Percentiles rank a stretch among this genome's conserved stretches.
Conservation (phyloP, 108 stramenopile genomes). For the Bacterosira constricta region DNA sequence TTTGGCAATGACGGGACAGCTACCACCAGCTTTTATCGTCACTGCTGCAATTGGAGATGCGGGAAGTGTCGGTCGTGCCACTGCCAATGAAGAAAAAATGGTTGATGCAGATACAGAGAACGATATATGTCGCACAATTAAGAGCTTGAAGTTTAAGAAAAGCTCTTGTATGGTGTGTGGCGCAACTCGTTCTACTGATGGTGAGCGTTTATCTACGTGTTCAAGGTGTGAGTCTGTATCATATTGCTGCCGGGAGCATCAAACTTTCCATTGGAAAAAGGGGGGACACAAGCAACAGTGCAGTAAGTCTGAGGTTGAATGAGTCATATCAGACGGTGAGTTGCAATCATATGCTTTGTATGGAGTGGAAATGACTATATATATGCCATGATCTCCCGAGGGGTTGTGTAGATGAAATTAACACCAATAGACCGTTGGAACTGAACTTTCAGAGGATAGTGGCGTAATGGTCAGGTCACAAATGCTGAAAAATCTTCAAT, state of each 20-base stretch:
- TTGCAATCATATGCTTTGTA: too few relatives aligned
- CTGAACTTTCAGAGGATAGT: too few relatives aligned
- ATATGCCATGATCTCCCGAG: too few relatives aligned
- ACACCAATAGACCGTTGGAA: too few relatives aligned
- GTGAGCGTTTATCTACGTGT: background rate
- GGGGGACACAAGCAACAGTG: slow-evolving; percentile 27
- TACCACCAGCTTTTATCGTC: slow-evolving; percentile 21
- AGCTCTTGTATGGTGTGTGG: slow-evolving; percentile 16
- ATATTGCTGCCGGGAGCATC: slow-evolving; percentile 20
- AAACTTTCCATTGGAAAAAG: slow-evolving; percentile 17
- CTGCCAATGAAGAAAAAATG: too few relatives aligned
- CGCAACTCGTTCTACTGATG: background rate
- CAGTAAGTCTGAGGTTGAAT: too few relatives aligned
- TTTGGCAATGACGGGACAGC: background rate
- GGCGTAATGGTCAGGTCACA: too few relatives aligned
- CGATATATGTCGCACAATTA: background rate
- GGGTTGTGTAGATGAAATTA: too few relatives aligned
- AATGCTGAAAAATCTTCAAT: too few relatives aligned
- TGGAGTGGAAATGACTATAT: too few relatives aligned
- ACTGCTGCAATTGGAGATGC: slow-evolving; percentile 14
- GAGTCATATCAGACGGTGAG: too few relatives aligned
- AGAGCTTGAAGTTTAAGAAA: slow-evolving; percentile 7
- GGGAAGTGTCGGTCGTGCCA: background rate
- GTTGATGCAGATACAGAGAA: slow-evolving; percentile 1
- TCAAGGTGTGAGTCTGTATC: slow-evolving; percentile 18